These are phyloP conservation scores for Dissoconium aciculare DNA, from an alignment of 2,329 filamentous ascomycete genomes.

Conservation along the genomic window DNA sequence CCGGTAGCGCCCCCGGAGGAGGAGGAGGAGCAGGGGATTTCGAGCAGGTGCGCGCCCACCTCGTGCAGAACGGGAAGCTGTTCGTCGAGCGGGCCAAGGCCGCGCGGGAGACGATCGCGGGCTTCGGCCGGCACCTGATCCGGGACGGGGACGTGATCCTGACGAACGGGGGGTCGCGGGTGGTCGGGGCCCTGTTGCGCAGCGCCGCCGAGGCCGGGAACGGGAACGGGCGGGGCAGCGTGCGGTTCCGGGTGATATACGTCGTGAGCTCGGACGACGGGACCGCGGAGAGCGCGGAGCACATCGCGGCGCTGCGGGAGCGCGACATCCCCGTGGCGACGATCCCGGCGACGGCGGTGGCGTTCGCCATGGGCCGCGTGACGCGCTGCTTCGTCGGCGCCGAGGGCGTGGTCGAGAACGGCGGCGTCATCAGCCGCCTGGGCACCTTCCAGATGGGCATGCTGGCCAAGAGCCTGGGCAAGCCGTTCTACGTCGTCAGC, in stretches of 20 bases:
- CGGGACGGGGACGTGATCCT: constrained; percentile 67
- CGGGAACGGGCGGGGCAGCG: constrained; percentile 36
- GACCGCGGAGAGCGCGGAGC: constrained; percentile 49
- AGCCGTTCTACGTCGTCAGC: constrained; percentile 78
- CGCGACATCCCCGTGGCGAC: constrained; percentile 71
- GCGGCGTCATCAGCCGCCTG: constrained; percentile 77
- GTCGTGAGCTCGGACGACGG: constrained; percentile 25
- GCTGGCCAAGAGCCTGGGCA: constrained; percentile 55
- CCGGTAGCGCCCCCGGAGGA: background rate
- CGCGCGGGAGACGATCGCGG: constrained; percentile 67
- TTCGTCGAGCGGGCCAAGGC: constrained; percentile 81
- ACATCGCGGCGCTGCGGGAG: constrained; percentile 55
- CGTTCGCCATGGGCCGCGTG: constrained; percentile 63
- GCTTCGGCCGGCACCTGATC: constrained; percentile 63
- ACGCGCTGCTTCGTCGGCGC: constrained; percentile 52
- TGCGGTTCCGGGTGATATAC: constrained; percentile 74
- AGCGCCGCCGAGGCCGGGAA: constrained; percentile 52
- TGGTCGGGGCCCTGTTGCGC: constrained; percentile 62
- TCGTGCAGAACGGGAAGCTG: constrained; percentile 70
- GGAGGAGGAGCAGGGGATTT: constrained; percentile 49
- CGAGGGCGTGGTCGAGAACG: constrained; percentile 87
- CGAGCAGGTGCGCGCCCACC: constrained; percentile 64
- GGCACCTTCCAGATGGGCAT: constrained; percentile 77
- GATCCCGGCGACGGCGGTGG: constrained; percentile 60
- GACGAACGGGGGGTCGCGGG: constrained; percentile 75